Percentiles rank a stretch among this genome's conserved stretches.
Evolutionary conservation across 345 rosid genomes (phyloP).

Genomic region (Acer negundo): DNA sequence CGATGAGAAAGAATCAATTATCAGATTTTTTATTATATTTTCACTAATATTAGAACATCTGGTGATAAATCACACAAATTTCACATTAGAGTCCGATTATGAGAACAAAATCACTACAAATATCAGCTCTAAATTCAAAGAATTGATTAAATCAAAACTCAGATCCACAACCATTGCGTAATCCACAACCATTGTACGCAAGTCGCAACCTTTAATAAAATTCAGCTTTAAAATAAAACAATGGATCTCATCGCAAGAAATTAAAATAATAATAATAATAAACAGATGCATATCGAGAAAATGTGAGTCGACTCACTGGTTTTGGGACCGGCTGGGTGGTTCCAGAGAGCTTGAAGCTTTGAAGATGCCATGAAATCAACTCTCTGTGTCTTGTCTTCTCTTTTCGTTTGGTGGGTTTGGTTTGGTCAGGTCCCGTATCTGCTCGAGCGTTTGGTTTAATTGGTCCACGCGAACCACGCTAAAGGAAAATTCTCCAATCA

Average conservation of each 20-base stretch:
- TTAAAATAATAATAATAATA: neutral
- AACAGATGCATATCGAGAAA: neutral
- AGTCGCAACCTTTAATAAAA: neutral
- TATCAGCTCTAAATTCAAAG: neutral
- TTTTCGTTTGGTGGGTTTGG: neutral
- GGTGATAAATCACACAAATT: neutral
- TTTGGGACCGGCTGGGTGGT: conserved; percentile 94
- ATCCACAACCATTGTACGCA: neutral
- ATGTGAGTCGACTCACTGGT: conserved; percentile 58
- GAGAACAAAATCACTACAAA: neutral
- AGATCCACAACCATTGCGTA: neutral
- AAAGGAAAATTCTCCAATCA: neutral
- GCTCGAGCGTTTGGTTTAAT: neutral
- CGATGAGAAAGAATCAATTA: too few species aligned
- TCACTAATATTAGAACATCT: neutral
- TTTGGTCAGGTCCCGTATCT: neutral
- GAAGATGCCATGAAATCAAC: conserved; percentile 63
- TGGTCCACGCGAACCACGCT: neutral
- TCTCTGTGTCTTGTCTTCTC: neutral
- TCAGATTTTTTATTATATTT: too few species aligned
- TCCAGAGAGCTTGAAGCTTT: conserved; percentile 88
- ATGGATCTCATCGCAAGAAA: neutral
- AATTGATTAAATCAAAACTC: neutral
- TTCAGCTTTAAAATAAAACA: neutral
- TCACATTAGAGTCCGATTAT: neutral